Evolutionary conservation across 2,329 filamentous ascomycete genomes (phyloP), one percentile per base, ranked within the genome.

Genomic region (Fusarium sambucinum): DNA sequence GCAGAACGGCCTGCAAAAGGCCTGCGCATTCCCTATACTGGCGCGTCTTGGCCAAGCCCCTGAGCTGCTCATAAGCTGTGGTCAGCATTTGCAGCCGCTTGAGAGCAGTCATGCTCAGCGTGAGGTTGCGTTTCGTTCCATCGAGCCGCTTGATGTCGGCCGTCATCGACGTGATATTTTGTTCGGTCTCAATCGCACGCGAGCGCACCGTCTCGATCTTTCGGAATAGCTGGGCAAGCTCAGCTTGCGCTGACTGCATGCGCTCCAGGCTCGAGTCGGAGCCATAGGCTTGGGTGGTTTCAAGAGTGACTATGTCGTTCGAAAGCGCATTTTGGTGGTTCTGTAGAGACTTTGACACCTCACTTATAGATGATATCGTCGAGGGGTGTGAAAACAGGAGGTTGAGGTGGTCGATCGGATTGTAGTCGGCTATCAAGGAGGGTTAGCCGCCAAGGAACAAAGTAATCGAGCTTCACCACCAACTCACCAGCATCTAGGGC

Each of bases 21-120:
- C 96, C 94, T 17, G 95, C 94, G 77, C 96, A 98, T 78, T 99
- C 96, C 68, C 93, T 86, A 78, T 99, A 99, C 79, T 99, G 96
- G 58, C 95, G 86, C 35, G 92, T 91, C 79, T 92, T 92, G 70
- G 92, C 91, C 70, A 97, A 84, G 4, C 89, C 92, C 60, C 92
- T 88, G 59, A 99, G 85, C 81, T 99, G 96, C 77, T 98, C 96
- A 80, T 98, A 99, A n/a, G 96, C 96, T 5, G 96, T 98, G 7
- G 96, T 98, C 77, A 99, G 83, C 96, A 99, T 99, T 84, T 99
- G 96, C 73, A 99, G 85, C 46, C 96, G 87, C 83, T 99, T 99
- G 75, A 99, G 84, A 23, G 95, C 95, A 42, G 96, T 99, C 96
- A 99, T 99, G 70, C 94, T 97, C 55, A 97, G 86, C 12, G 96